Evolutionary conservation across 352 stramenopile genomes (phyloP).

Genomic region (Globisporangium cystogenes): DNA sequence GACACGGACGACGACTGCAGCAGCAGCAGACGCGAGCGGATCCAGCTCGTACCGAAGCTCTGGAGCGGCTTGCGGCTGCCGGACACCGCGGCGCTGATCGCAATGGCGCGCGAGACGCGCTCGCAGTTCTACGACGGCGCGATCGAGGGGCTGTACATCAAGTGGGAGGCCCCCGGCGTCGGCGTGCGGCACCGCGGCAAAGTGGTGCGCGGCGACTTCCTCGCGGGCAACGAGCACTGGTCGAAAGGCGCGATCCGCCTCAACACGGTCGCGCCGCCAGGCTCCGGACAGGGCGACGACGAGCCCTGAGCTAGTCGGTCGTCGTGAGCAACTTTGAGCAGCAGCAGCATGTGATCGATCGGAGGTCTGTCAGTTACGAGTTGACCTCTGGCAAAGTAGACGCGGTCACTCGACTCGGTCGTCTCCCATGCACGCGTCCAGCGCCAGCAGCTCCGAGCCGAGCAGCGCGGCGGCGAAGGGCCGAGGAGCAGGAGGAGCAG

Average conservation of each 20-base stretch:
- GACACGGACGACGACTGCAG: not conserved
- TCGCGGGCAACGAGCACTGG: slow-evolving; percentile 63
- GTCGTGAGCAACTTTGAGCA: no score
- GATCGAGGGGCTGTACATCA: slow-evolving; percentile 52
- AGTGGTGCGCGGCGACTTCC: slow-evolving; percentile 60
- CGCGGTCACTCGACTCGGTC: not conserved
- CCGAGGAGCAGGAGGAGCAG: not conserved
- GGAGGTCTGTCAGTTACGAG: no score
- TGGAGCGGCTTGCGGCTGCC: slow-evolving; percentile 29
- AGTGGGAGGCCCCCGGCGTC: slow-evolving; percentile 34
- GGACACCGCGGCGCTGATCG: slow-evolving; percentile 20
- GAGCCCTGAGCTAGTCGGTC: no score
- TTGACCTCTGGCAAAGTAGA: no score
- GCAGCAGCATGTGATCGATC: no score
- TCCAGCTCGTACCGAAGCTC: slow-evolving; percentile 40
- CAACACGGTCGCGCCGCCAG: slow-evolving; percentile 24
- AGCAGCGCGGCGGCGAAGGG: not conserved
- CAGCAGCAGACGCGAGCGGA: slow-evolving; percentile 2
- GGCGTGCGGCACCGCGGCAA: slow-evolving; percentile 47
- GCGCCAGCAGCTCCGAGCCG: not conserved
- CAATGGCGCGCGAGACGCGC: slow-evolving; percentile 27
- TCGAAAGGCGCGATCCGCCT: slow-evolving; percentile 32
- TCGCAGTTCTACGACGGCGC: slow-evolving; percentile 43
- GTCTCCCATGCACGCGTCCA: not conserved
- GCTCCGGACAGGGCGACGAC: no score